These are phyloP conservation scores for Aspergillus sp. DNA, from an alignment of 2,329 filamentous ascomycete species.

Conservation along the genomic window DNA sequence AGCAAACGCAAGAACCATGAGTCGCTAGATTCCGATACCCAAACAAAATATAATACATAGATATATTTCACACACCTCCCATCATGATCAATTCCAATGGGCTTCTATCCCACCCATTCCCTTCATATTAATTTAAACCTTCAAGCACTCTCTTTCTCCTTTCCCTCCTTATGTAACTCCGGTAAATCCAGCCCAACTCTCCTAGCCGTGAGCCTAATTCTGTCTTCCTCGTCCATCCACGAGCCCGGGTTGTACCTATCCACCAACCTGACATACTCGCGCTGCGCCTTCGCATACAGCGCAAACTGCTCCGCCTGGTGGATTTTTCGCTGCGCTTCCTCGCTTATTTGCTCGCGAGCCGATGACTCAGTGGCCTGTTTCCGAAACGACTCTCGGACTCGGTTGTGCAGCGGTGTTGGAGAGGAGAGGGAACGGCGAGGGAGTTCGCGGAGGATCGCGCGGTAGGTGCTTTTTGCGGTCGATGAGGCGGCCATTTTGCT, in stretches of 20 bases:
- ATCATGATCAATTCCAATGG: not conserved
- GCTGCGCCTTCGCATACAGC: constrained; percentile 80
- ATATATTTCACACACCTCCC: not conserved
- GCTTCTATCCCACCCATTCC: not conserved
- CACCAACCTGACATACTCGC: constrained; percentile 74
- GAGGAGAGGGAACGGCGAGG: constrained; percentile 65
- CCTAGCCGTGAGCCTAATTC: constrained; percentile 77
- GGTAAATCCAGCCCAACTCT: constrained; percentile 90
- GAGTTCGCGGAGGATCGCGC: constrained; percentile 83
- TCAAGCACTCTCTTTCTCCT: constrained; percentile 11
- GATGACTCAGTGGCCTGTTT: constrained; percentile 27
- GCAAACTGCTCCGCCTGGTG: constrained; percentile 73
- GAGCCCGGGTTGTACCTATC: constrained; percentile 94
- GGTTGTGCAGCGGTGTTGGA: constrained; percentile 68
- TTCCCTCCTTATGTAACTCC: constrained; percentile 69
- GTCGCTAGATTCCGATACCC: not conserved
- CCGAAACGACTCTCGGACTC: constrained; percentile 65
- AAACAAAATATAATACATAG: not conserved
- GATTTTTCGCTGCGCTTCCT: constrained; percentile 25
- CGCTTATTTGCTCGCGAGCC: not conserved
- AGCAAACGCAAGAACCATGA: not conserved
- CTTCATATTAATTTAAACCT: not conserved
- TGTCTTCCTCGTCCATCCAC: constrained; percentile 80
- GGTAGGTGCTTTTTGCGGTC: constrained; percentile 74
- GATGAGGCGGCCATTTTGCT: constrained; percentile 23